Evolutionary conservation across 176 grass and related monocot genomes (phyloP).

Genomic region (Olyra latifolia): DNA sequence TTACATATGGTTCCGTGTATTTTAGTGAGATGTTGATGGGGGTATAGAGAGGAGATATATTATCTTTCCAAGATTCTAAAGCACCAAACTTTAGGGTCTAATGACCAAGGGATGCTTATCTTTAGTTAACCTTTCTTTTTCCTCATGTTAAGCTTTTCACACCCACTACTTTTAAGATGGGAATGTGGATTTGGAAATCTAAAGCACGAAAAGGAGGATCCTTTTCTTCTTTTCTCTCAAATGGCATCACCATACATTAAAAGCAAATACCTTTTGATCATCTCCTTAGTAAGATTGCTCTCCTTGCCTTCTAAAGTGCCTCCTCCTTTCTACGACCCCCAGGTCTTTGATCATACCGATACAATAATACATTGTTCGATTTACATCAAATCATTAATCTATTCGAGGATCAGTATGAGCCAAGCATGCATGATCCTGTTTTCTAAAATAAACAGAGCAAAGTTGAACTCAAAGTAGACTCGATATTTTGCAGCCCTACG

Average conservation of each 20-base stretch:
- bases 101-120: conserved; percentile 75
- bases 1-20: conserved; percentile 40
- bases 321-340: conserved; percentile 53
- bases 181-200: conserved; percentile 79
- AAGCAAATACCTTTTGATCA: conserved; percentile 73
- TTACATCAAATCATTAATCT: background rate
- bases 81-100: conserved; percentile 55
- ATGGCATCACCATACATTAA: conserved; percentile 79
- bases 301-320: conserved; percentile 63
- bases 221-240: conserved; percentile 52
- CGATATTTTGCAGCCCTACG: background rate
- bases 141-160: conserved; percentile 67
- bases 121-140: conserved; percentile 49
- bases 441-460: background rate
- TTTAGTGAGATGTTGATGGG: conserved; percentile 28
- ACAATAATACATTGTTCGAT: conserved; percentile 2
- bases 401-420: background rate
- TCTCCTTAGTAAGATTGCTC: conserved; percentile 49
- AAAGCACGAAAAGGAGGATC: conserved; percentile 58
- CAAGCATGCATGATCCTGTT: background rate
- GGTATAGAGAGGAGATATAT: conserved; percentile 39
- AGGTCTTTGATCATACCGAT: conserved; percentile 44
- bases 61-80: conserved; percentile 84
- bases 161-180: conserved; percentile 69
- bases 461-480: background rate